phyloP scores from a whole-genome alignment of 2,329 filamentous ascomycete species.

The Fonsecaea nubica region DNA sequence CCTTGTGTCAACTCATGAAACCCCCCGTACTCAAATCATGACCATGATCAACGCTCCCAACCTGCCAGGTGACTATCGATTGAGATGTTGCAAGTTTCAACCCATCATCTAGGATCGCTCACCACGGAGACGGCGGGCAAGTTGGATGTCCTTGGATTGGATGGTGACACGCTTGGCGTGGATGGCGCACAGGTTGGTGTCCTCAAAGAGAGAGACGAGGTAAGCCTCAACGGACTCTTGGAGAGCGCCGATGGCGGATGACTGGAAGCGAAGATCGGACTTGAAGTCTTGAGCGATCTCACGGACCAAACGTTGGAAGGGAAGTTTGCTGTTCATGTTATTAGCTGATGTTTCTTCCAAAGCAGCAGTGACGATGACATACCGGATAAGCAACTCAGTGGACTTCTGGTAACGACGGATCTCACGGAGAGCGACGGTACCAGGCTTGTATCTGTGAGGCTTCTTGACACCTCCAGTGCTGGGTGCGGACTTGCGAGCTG shows the following conservation, averaged over 20 bases:
- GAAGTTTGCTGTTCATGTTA: constrained; percentile 92
- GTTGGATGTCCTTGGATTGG: constrained; percentile 91
- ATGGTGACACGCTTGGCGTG: constrained; percentile 99
- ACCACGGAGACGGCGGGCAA: constrained; percentile 91
- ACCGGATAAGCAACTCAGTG: constrained; percentile 88
- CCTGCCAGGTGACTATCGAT: constrained; percentile 27
- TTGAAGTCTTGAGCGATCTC: constrained; percentile 97
- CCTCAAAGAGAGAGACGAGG: constrained; percentile 96
- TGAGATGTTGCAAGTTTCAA: constrained; percentile 27
- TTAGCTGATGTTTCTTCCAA: constrained; percentile 94
- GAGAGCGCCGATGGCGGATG: constrained; percentile 92
- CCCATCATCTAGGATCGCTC: constrained; percentile 74
- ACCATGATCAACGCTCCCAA: constrained; percentile 23
- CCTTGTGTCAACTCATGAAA: constrained; percentile 36
- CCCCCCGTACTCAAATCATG: constrained; percentile 31
- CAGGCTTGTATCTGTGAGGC: constrained; percentile 88
- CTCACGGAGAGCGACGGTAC: constrained; percentile 96
- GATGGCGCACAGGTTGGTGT: constrained; percentile 98
- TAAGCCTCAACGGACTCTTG: constrained; percentile 99
- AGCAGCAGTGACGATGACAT: constrained; percentile 56
- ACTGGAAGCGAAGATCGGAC: constrained; percentile 96
- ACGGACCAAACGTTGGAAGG: constrained; percentile 96
- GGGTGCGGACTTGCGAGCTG: constrained; percentile 95
- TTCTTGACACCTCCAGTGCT: constrained; percentile 98
- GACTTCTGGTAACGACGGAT: constrained; percentile 98